Base-by-base conservation (phyloP, 2,329 filamentous ascomycete genomes). In the Exophiala alcalophila region DNA sequence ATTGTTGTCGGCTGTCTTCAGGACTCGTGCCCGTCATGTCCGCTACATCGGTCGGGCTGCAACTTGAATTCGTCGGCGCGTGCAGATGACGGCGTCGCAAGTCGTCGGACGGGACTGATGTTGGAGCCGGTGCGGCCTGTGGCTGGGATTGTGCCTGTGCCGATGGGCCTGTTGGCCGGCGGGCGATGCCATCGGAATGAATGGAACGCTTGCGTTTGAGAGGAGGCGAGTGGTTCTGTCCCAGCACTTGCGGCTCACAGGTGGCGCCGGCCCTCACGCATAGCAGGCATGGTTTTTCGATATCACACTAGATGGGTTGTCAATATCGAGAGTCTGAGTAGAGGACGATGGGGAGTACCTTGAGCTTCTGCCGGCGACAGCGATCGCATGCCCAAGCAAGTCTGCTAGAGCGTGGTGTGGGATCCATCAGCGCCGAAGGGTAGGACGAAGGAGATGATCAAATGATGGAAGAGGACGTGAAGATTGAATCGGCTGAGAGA, bases 271-370 rank as follows among this genome's bases (percentile, higher is more conserved):
- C 43, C 21, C 43, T 34, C 6, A 47, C 27, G 19, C 43, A 47
- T 15, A 47, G 18, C 3, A 38, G 40, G 31, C 43, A 47, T 15
- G 43, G 43, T 30, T 47, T 47, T 19, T 35, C 30, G 14, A 40
- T 24, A 33, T 47, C 43, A 29, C 43, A 47, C 43, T 46, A 29
- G n/a, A 14, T 23, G 20, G 5, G 14, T 18, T 19, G 15, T 10
- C 15, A 4, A 11, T n/a, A 15, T 4, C 16, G 2, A 19, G 10
- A n/a, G 3, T 10, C 5, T n/a, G 10, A 5, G 9, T 4, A 10
- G 9, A 18, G 7, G 5, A 15, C 29, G 26, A 19, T 5, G 15
- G 19, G 12, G n/a, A n/a, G 31, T 43, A 44, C 40, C 33, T 31
- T 38, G 14, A 44, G 28, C 18, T 44, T 44, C 20, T 44, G 40